phyloP scores from a whole-genome alignment of 176 grass and related monocot genomes.

The Aegilops tauschii region DNA sequence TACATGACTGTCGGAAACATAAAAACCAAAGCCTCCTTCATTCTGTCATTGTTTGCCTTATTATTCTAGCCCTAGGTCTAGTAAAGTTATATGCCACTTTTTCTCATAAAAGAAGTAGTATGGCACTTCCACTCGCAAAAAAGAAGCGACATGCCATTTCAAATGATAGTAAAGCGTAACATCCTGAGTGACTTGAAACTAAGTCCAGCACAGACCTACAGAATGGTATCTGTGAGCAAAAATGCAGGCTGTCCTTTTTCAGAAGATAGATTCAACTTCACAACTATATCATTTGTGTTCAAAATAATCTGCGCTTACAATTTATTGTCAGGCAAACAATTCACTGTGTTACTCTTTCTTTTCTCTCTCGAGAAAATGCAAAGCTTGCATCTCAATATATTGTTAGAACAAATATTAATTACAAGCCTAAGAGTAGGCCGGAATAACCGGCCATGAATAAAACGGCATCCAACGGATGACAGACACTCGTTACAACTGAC shows the following conservation, averaged over 20 bases:
- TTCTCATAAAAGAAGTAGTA: slow-evolving; percentile 6
- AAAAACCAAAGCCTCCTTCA: not conserved
- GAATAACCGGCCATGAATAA: no score
- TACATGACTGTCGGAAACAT: not conserved
- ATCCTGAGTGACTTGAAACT: not conserved
- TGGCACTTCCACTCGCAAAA: not conserved
- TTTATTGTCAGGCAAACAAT: not conserved
- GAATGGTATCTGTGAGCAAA: not conserved
- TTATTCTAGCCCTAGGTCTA: not conserved
- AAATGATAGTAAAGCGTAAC: not conserved
- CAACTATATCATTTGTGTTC: not conserved
- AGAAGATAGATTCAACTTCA: not conserved
- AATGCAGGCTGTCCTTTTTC: not conserved
- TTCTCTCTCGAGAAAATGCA: not conserved
- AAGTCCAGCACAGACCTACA: not conserved
- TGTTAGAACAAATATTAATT: not conserved
- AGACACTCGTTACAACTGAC: no score
- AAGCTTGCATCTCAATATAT: not conserved
- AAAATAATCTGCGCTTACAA: not conserved
- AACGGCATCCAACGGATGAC: no score
- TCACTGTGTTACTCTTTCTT: not conserved
- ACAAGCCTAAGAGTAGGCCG: not conserved
- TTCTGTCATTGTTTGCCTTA: not conserved
- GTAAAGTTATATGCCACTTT: not conserved
- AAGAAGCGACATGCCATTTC: not conserved